These are phyloP conservation scores for Lecanicillium sp. DNA, from an alignment of 2,329 filamentous ascomycete species.

Conservation along the genomic window DNA sequence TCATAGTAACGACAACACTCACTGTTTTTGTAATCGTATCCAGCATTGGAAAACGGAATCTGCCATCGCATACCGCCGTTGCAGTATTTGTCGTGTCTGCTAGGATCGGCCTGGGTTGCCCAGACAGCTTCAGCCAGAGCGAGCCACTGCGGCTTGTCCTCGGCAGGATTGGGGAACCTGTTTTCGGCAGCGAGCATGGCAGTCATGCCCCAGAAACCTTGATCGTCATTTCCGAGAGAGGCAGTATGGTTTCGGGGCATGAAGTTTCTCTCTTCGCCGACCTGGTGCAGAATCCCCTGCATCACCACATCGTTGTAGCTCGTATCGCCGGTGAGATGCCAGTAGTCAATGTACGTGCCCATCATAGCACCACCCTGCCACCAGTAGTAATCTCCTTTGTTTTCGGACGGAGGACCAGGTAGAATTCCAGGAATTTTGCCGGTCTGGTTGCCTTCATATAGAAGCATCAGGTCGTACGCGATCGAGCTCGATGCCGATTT, in stretches of 20 bases:
- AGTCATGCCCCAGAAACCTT: constrained; percentile 64
- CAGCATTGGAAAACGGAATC: constrained; percentile 66
- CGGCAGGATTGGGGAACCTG: constrained; percentile 53
- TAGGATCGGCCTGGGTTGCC: constrained; percentile 50
- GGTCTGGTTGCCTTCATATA: constrained; percentile 38
- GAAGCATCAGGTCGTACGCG: constrained; percentile 37
- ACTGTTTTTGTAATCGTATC: constrained; percentile 71
- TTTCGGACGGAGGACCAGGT: constrained; percentile 36
- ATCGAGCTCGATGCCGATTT: constrained; percentile 33
- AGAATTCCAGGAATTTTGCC: constrained; percentile 44
- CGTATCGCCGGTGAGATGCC: constrained; percentile 59
- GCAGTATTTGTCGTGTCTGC: constrained; percentile 61
- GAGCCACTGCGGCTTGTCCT: constrained; percentile 52
- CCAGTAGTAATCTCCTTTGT: constrained; percentile 59
- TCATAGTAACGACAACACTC: constrained; percentile 14
- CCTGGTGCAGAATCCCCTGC: constrained; percentile 52
- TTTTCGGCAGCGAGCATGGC: constrained; percentile 62
- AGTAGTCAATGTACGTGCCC: constrained; percentile 64
- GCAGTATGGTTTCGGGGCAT: constrained; percentile 55
- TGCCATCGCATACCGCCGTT: constrained; percentile 71
- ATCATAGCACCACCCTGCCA: constrained; percentile 68
- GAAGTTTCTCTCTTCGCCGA: constrained; percentile 51
- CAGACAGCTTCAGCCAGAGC: constrained; percentile 65
- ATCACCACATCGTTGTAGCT: constrained; percentile 56
- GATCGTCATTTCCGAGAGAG: constrained; percentile 62